Evolutionary conservation across 2,329 filamentous ascomycete genomes (phyloP).

Genomic region (Apiospora marii): DNA sequence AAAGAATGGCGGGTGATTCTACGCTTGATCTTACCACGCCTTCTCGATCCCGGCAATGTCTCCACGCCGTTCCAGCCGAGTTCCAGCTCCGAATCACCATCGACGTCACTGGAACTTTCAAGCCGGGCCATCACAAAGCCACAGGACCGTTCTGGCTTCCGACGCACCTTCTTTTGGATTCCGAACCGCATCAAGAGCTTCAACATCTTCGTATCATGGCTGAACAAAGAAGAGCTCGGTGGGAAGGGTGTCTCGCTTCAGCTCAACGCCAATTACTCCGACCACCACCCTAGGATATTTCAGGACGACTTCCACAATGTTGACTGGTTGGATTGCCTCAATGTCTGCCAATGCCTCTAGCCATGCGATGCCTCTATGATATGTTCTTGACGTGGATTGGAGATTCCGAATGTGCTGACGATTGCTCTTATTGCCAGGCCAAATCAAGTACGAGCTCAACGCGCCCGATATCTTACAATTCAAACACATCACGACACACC

Average conservation of each 20-base stretch:
- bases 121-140: neutral
- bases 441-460: constrained; percentile 11
- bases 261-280: constrained; percentile 22
- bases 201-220: constrained; percentile 25
- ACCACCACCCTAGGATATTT: neutral
- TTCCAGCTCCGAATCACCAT: neutral
- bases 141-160: neutral
- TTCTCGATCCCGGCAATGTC: neutral
- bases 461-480: neutral
- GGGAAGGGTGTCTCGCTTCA: constrained; percentile 25
- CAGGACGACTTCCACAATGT: neutral
- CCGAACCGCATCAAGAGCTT: constrained; percentile 23
- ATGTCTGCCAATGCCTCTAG: constrained; percentile 22
- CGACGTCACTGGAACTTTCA: constrained; percentile 9
- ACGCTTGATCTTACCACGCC: neutral
- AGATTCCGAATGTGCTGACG: neutral
- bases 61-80: neutral
- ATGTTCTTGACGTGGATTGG: constrained; percentile 11
- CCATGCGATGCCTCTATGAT: constrained; percentile 7
- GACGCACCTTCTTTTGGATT: constrained; percentile 7
- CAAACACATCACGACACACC: constrained; percentile 33
- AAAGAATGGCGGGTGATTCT: constrained; percentile 16
- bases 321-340: constrained; percentile 22
- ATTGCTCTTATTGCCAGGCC: neutral
- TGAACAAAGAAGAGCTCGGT: constrained; percentile 21